Conservation (phyloP, 208 protist genomes). For the Herpetomonas tarakana region DNA sequence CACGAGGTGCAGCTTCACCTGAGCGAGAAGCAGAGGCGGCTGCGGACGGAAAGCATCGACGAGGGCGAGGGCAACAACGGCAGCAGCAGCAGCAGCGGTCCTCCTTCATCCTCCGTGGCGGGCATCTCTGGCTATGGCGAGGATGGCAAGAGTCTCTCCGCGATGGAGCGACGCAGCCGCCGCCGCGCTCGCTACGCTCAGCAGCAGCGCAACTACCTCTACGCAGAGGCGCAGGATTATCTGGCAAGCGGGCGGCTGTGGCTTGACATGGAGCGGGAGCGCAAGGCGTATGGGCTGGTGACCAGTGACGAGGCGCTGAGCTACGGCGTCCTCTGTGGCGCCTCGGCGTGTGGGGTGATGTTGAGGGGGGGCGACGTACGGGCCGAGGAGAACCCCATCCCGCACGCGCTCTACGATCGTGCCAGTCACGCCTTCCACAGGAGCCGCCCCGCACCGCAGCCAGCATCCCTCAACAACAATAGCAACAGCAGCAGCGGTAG, state of each 20-base stretch:
- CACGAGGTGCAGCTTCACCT: constrained; percentile 7
- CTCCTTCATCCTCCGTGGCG: background rate
- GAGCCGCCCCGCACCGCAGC: background rate
- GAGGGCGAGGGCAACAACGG: too few relatives aligned
- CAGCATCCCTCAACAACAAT: too few relatives aligned
- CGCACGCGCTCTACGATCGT: constrained; percentile 5
- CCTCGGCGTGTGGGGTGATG: constrained; percentile 13
- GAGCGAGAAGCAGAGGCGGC: constrained; percentile 1
- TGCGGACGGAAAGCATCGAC: background rate
- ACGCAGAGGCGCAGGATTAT: constrained; percentile 19
- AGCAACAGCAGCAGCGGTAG: background rate
- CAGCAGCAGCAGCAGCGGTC: too few relatives aligned
- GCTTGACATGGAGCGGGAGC: constrained; percentile 18
- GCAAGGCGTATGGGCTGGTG: constrained; percentile 3
- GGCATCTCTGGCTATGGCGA: background rate
- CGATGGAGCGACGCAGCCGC: constrained; percentile 7
- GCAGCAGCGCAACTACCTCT: constrained; percentile 13
- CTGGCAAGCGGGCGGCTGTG: constrained; percentile 11
- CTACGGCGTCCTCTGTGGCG: constrained; percentile 15
- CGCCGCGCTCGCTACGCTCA: constrained; percentile 6
- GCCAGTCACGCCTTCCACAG: background rate
- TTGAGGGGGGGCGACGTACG: constrained; percentile 2
- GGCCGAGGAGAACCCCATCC: constrained; percentile 2
- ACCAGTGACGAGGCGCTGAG: constrained; percentile 17
- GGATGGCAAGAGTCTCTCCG: background rate